Base-by-base conservation (phyloP, 495 filamentous ascomycete genomes). In the Penicillium desertorum region DNA sequence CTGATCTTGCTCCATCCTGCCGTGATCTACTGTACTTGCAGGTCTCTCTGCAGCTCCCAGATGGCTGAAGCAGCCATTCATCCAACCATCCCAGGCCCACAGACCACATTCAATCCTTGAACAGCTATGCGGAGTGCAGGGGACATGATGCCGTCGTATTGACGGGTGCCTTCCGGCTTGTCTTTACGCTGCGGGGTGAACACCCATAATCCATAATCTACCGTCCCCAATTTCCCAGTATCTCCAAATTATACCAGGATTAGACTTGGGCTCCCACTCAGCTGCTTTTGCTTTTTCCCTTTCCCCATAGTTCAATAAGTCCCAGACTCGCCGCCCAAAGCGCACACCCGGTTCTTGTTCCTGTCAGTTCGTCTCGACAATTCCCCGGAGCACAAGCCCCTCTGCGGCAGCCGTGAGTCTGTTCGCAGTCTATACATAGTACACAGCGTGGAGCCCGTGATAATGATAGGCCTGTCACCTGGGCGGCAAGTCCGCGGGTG, bases 371-470 rank as follows among this genome's bases (percentile, higher is more conserved):
- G 54, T 42, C 19, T 48, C 11, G 12, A 17, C 23, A 27, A 11
- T 49, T 41, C 29, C 23, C 10, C 11, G 23, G 54, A 47, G 54
- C 49, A 60, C 54, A 45, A 37, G 49, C 57, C 50, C 23, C 41
- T 55, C n/a, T 36, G 55, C 8, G 23, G 46, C 57, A 59, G 30
- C 53, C 56, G 54, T 51, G 54, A 57, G 50, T 53, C 59, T 52
- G 56, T 67, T 57, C 59, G 34, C 54, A 20, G 34, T 58, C 54
- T 61, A 64, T 61, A 64, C 54, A 55, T 62, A 61, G 62, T 19
- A 43, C 19, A 48, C 8, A 23, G 8, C 25, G 34, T 25, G 8
- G 19, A 27, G 20, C 43, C 9, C 7, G 29, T 39, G 39, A 20
- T 14, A 45, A 27, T 67, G 59, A 67, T 67, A 67, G 65, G 62